Conservation (phyloP, 345 rosid genomes). For the Psidium friedrichsthalianum region DNA sequence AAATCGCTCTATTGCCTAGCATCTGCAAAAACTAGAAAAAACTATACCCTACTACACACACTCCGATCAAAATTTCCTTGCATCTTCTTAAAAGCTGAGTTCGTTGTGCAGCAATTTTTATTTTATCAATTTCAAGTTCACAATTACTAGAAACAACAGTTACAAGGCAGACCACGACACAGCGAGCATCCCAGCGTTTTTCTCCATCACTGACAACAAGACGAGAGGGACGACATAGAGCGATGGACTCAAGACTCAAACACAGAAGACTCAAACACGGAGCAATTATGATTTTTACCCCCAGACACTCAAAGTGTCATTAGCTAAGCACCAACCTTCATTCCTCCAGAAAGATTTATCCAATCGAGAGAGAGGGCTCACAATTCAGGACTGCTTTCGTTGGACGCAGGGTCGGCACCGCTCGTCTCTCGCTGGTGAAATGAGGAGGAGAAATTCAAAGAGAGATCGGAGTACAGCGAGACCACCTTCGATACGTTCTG, state of each 20-base stretch:
- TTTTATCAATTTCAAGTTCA: neutral
- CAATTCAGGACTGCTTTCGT: conserved; percentile 2
- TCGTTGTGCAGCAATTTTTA: neutral
- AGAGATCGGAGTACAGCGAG: conserved; percentile 62
- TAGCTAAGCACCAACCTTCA: neutral
- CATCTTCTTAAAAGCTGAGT: neutral
- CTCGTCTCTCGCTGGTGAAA: conserved; percentile 21
- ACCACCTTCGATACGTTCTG: conserved; percentile 77
- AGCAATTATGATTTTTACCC: neutral
- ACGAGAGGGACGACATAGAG: neutral
- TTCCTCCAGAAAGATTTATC: neutral
- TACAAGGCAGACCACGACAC: neutral
- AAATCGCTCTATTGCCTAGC: neutral
- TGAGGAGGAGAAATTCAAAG: conserved; percentile 33
- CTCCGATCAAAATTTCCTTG: neutral
- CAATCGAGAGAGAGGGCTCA: neutral
- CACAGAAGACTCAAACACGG: neutral
- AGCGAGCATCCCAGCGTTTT: neutral
- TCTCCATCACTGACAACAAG: neutral
- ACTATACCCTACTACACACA: neutral
- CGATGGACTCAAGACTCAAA: neutral
- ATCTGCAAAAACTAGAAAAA: neutral
- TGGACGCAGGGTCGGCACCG: conserved; percentile 8
- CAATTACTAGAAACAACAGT: neutral
- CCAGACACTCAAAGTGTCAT: neutral